These are phyloP conservation scores for Talaromyces islandicus DNA, from an alignment of 2,329 filamentous ascomycete species.

Conservation along the genomic window DNA sequence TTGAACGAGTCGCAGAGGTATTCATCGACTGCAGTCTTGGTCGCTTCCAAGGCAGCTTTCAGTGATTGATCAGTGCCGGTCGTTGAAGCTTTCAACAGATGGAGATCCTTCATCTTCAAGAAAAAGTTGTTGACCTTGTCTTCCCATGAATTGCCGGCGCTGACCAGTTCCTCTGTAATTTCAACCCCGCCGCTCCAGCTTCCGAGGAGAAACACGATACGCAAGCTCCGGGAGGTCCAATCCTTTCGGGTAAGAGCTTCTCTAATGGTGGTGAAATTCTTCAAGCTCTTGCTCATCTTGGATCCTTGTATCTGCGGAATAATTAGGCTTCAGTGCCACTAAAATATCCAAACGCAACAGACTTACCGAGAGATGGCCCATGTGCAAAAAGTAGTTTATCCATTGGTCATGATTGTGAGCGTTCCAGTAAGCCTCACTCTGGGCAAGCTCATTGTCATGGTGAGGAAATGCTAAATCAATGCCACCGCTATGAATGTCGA, in stretches of 20 bases:
- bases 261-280: conserved; percentile 92
- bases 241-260: conserved; percentile 64
- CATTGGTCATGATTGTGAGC: conserved; percentile 55
- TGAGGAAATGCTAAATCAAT: conserved; percentile 89
- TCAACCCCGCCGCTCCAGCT: conserved; percentile 89
- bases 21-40: conserved; percentile 53
- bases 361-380: conserved; percentile 68
- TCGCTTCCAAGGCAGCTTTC: conserved; percentile 43
- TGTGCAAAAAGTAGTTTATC: conserved; percentile 95
- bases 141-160: conserved; percentile 72
- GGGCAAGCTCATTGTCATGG: conserved; percentile 87
- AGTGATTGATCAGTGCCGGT: conserved; percentile 38
- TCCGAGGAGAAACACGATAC: conserved; percentile 81
- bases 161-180: conserved; percentile 76
- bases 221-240: conserved; percentile 73
- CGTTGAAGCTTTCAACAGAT: conserved; percentile 19
- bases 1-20: conserved; percentile 82
- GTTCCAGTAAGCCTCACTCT: conserved; percentile 78
- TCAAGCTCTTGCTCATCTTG: conserved; percentile 94
- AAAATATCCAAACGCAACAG: background rate
- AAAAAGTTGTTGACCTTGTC: conserved; percentile 68
- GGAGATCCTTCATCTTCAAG: conserved; percentile 50
- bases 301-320: conserved; percentile 63
- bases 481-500: conserved; percentile 91
- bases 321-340: background rate